Conservation (phyloP, 768 basidiomycete species). For the Pulveroboletus sp. region DNA sequence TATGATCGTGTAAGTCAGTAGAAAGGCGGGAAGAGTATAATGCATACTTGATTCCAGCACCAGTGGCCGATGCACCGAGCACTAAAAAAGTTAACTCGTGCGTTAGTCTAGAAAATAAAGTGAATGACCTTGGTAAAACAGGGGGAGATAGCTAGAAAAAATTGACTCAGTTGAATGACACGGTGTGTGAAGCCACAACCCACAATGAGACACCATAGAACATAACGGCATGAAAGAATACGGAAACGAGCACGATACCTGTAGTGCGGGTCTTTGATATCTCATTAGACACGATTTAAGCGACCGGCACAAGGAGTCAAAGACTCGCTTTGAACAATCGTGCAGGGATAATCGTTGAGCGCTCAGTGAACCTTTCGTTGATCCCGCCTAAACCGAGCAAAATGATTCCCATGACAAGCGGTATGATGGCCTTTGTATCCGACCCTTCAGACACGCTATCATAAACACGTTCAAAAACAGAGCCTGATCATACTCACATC, state of each 20-base stretch:
- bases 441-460: conserved; percentile 43
- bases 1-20: not conserved
- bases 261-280: conserved; percentile 67
- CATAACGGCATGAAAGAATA: conserved; percentile 60
- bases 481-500: conserved; percentile 50
- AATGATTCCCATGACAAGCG: conserved; percentile 56
- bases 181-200: not conserved
- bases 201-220: conserved; percentile 50
- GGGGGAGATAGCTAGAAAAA: conserved; percentile 56
- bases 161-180: not conserved
- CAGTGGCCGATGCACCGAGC: conserved; percentile 74
- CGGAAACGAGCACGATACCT: conserved; percentile 50
- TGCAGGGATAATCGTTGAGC: conserved; percentile 72
- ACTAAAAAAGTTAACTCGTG: conserved; percentile 34
- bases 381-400: conserved; percentile 49
- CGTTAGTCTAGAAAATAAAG: not conserved
- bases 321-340: conserved; percentile 62
- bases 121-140: conserved; percentile 61
- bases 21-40: not conserved
- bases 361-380: conserved; percentile 60
- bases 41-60: conserved; percentile 60
- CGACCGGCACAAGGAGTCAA: not conserved
- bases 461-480: not conserved
- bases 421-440: conserved; percentile 54
- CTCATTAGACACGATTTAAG: not conserved